These are phyloP conservation scores for Pichia rugopelliculosa DNA, from an alignment of 805 yeast genomes.

Conservation along the genomic window DNA sequence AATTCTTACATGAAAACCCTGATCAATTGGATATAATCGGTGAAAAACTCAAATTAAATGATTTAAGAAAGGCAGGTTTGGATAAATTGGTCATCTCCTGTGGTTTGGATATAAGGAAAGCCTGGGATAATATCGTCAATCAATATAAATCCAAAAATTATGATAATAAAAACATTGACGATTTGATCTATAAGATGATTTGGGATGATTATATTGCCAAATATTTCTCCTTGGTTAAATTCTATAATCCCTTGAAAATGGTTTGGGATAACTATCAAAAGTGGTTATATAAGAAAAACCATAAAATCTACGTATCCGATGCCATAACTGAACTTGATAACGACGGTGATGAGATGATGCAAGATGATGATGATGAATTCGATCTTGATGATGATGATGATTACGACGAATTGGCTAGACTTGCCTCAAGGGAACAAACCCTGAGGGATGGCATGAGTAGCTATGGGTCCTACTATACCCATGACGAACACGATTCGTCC, in stretches of 20 bases:
- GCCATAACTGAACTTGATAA: conserved; percentile 4
- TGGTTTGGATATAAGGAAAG: conserved; percentile 9
- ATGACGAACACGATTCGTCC: conserved; percentile 1
- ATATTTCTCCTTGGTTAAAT: conserved; percentile 15
- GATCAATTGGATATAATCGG: conserved; percentile 14
- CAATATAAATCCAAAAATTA: conserved; percentile 5
- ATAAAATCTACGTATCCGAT: neutral
- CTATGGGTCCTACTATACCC: conserved; percentile 13
- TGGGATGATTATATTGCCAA: conserved; percentile 15
- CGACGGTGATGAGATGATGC: conserved; percentile 10
- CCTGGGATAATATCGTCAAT: conserved; percentile 9
- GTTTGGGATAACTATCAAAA: conserved; percentile 11
- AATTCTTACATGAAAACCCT: conserved; percentile 17
- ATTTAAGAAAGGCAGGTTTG: conserved; percentile 6
- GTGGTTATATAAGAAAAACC: conserved; percentile 8
- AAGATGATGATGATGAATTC: neutral
- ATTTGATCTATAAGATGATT: conserved; percentile 8
- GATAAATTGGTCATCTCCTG: conserved; percentile 13
- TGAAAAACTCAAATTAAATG: conserved; percentile 7
- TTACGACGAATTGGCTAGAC: neutral
- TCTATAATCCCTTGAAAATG: conserved; percentile 13
- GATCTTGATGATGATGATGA: neutral
- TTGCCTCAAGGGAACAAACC: neutral
- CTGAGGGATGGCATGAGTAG: conserved; percentile 11
- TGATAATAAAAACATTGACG: conserved; percentile 2